Conservation (phyloP, 225 moss, liverwort and hornwort species). For the Physcomitrellopsis africana region DNA sequence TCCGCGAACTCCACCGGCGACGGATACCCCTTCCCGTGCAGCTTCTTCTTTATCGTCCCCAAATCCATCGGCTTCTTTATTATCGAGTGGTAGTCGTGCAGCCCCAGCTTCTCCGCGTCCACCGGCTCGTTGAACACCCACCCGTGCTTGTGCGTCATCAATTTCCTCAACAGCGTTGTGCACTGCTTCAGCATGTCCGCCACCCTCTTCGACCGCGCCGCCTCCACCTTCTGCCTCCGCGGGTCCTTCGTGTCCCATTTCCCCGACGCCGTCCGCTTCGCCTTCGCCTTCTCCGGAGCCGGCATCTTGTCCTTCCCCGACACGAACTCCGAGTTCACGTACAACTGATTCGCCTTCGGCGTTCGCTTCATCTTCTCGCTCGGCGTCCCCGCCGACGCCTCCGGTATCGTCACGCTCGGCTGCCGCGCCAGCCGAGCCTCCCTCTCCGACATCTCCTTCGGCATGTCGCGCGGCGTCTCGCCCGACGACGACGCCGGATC, state of each 20-base stretch:
- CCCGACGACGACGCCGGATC: constrained; percentile 65
- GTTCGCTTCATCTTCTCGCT: constrained; percentile 90
- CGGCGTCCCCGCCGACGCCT: constrained; percentile 77
- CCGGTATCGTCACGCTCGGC: constrained; percentile 78
- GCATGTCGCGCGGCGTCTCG: constrained; percentile 69
- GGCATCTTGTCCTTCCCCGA: constrained; percentile 99
- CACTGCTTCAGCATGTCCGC: constrained; percentile 71
- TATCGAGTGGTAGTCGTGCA: no score
- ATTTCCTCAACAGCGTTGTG: constrained; percentile 51
- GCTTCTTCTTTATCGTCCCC: no score
- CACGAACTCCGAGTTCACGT: constrained; percentile 90
- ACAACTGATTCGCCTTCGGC: constrained; percentile 88
- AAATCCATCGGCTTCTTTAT: no score
- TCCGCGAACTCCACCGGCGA: no score
- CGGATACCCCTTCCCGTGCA: no score
- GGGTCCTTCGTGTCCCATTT: constrained; percentile 74
- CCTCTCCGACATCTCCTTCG: constrained; percentile 59
- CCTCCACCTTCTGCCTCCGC: constrained; percentile 82
- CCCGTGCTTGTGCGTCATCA: constrained; percentile 71
- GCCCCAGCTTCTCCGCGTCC: constrained; percentile 75
- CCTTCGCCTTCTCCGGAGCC: constrained; percentile 87
- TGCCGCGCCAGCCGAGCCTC: constrained; percentile 83
- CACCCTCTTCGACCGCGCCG: constrained; percentile 59
- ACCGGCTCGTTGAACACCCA: constrained; percentile 92
- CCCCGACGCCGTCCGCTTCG: constrained; percentile 60